These are phyloP conservation scores for Neofusicoccum cordaticola DNA, from an alignment of 2,329 filamentous ascomycete genomes.

Conservation along the genomic window DNA sequence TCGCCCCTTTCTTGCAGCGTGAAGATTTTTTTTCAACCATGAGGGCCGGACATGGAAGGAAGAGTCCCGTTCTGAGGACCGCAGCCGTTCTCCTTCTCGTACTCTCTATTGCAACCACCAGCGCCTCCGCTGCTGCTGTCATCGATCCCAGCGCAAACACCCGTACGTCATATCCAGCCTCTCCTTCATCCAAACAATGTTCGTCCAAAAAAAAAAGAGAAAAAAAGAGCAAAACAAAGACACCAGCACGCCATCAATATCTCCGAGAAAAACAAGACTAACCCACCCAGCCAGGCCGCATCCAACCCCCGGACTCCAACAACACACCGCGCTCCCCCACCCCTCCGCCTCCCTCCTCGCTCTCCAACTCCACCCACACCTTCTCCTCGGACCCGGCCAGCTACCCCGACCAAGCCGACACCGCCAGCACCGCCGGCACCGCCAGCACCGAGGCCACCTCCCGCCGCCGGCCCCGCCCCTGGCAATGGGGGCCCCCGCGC, in stretches of 20 bases:
- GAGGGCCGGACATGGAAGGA: background rate
- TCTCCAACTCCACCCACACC: background rate
- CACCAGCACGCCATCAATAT: background rate
- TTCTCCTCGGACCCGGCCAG: background rate
- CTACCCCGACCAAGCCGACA: background rate
- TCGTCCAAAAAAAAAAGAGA: background rate
- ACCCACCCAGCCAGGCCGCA: background rate
- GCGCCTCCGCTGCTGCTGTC: background rate
- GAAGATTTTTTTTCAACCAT: background rate
- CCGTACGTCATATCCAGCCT: background rate
- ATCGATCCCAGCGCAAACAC: background rate
- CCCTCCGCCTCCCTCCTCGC: background rate
- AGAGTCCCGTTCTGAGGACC: background rate
- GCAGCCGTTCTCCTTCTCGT: background rate
- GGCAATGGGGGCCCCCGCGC: background rate
- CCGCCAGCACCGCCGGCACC: background rate
- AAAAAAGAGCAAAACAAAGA: background rate
- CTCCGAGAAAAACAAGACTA: background rate
- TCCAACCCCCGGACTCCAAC: background rate
- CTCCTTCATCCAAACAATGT: background rate
- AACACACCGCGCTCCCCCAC: background rate
- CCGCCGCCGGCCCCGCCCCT: background rate
- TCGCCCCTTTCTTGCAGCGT: background rate
- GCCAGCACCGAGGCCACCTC: background rate
- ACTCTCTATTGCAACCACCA: slow-evolving; percentile 3